A percentile compares a stretch with the other conserved stretches of the same genome.
These are phyloP conservation scores for Gomphus sp. DNA, from an alignment of 1,284 basidiomycete species.

Conservation along the genomic window DNA sequence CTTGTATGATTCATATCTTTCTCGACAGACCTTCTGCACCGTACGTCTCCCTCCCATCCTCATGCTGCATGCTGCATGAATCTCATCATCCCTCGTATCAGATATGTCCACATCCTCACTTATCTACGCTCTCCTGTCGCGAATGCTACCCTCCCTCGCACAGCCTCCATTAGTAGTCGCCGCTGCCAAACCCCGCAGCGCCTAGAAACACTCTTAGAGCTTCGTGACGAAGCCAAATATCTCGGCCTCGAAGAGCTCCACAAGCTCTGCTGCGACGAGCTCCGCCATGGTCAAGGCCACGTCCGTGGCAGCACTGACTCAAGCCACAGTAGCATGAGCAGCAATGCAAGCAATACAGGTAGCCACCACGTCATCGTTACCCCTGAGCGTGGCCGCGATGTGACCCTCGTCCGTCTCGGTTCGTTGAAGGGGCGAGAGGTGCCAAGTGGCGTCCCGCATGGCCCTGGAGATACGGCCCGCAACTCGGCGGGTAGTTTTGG, in stretches of 20 bases:
- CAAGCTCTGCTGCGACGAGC: slow-evolving; percentile 56
- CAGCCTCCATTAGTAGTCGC: slow-evolving; percentile 38
- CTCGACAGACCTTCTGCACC: slow-evolving; percentile 70
- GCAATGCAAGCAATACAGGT: neutral
- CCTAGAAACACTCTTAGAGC: slow-evolving; percentile 56
- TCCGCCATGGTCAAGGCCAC: slow-evolving; percentile 27
- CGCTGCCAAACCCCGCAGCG: slow-evolving; percentile 28
- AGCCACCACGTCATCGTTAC: neutral
- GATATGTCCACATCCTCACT: slow-evolving; percentile 57
- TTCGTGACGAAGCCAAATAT: slow-evolving; percentile 66
- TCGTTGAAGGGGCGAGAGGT: neutral
- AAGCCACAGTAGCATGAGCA: neutral
- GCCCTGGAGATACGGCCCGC: neutral
- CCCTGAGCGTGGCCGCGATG: neutral
- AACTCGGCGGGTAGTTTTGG: neutral
- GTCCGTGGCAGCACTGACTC: neutral
- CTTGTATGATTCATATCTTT: slow-evolving; percentile 56
- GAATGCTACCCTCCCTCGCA: slow-evolving; percentile 49
- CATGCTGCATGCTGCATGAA: slow-evolving; percentile 8
- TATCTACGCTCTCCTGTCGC: slow-evolving; percentile 51
- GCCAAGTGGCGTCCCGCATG: neutral
- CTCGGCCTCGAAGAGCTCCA: slow-evolving; percentile 54
- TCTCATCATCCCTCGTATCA: slow-evolving; percentile 20
- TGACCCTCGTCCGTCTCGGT: neutral
- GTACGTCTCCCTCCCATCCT: slow-evolving; percentile 35